Evolutionary conservation across 768 basidiomycete genomes (phyloP).

Genomic region (Kwoniella shandongensis): DNA sequence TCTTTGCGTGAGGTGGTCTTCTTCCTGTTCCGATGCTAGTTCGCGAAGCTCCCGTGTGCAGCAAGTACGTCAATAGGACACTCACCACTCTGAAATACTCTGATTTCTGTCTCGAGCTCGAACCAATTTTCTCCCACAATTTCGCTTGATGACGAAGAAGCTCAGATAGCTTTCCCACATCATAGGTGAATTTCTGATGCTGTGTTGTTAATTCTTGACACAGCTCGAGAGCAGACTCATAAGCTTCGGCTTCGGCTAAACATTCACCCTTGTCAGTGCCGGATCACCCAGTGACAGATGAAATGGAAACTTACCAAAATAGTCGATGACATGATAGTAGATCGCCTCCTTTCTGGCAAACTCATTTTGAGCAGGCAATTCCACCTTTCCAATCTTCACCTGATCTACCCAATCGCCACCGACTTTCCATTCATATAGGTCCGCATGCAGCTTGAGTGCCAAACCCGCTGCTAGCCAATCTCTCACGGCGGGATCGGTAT

Average conservation of each 20-base stretch:
- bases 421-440: conserved; percentile 84
- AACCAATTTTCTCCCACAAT: conserved; percentile 77
- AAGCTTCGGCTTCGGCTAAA: conserved; percentile 91
- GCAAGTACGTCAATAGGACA: not conserved
- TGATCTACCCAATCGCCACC: conserved; percentile 31
- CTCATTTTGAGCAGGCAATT: conserved; percentile 85
- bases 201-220: conserved; percentile 87
- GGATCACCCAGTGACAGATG: not conserved
- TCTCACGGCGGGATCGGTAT: conserved; percentile 47
- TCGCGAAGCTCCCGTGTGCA: not conserved
- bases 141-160: conserved; percentile 84
- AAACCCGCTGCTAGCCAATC: conserved; percentile 64
- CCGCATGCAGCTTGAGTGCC: conserved; percentile 88
- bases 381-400: conserved; percentile 58
- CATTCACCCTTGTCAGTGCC: not conserved
- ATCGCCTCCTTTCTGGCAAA: conserved; percentile 93
- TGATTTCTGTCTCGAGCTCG: conserved; percentile 74
- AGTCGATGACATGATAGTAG: conserved; percentile 87
- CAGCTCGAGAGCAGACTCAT: conserved; percentile 89
- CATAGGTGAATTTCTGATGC: conserved; percentile 84
- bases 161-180: conserved; percentile 83
- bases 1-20: not conserved
- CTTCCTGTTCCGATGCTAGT: not conserved
- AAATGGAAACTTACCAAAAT: conserved; percentile 64
- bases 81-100: conserved; percentile 83